Base-by-base conservation (phyloP, 306 rosid genomes). In the Gastrolobium villosum region DNA sequence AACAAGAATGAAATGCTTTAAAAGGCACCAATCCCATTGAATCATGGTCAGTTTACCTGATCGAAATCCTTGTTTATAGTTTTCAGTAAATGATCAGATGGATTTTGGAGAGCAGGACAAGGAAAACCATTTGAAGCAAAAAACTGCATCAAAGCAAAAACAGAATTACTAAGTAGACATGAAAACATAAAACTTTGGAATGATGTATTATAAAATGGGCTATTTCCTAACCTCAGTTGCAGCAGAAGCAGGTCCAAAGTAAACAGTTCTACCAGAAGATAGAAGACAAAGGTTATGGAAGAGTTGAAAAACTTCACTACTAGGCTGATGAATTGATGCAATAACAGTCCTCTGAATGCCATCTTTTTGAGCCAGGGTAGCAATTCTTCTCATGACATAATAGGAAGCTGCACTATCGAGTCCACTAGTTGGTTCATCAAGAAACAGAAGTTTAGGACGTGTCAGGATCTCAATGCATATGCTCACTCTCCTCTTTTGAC, bases 361-460 rank as follows among this genome's bases (percentile, higher is more conserved):
- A 35, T 75, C 87, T 40, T 20, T 71, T 7, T 70, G 53, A 39
- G 60, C 82, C 1, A 83, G 49, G 10, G 53, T 5, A 0, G 95
- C 88, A 6, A 92, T 88, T 79, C 88, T 77, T 37, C 56, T 90
- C 92, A 92, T 90, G 3, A 92, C 95, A 65, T 87, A 88, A 15
- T 84, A 90, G n/a, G 97, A 92, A 7, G 97, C 92, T 13, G 97
- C 97, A 69, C 97, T 92, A 4, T 92, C 97, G 4, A 92, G 85
- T 31, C 95, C 95, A 69, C 89, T 86, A 0, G 87, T 86, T 45
- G 89, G 89, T 62, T 86, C 89, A 78, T 86, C 89, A 49, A 86
- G 89, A 28, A 86, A 86, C 0, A 86, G 72, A 76, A 86, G 89
- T 3, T 32, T 83, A 0, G 89, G 89, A 6, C 77, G 83, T 26